Evolutionary conservation across 148 eudicot genomes (phyloP).

Genomic region (Spergularia bocconei): DNA sequence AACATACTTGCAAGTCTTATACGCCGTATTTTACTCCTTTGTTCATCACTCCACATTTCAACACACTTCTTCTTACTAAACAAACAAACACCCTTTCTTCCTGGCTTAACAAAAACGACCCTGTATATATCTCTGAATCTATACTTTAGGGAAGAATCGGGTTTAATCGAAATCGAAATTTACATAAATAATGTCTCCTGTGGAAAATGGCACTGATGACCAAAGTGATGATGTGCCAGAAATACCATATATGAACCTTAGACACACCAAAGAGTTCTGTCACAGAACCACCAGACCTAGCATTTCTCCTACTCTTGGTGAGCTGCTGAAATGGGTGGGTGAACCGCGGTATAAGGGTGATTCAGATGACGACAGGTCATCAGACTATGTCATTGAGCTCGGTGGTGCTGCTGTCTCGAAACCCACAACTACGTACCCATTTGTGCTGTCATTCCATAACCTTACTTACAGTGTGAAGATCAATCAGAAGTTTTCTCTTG

Average conservation of each 20-base stretch:
- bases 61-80: not conserved
- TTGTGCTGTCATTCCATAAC: constrained; percentile 60
- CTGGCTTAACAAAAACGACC: constrained; percentile 8
- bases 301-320: constrained; percentile 48
- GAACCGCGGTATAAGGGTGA: constrained; percentile 21
- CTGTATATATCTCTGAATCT: constrained; percentile 19
- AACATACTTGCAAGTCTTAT: constrained; percentile 17
- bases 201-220: constrained; percentile 25
- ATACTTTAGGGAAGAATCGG: constrained; percentile 13
- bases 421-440: constrained; percentile 31
- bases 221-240: constrained; percentile 20
- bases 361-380: constrained; percentile 21
- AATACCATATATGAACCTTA: constrained; percentile 58
- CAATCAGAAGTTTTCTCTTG: constrained; percentile 21
- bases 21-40: not conserved
- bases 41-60: not conserved
- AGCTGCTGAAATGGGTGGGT: constrained; percentile 54
- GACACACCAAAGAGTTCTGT: constrained; percentile 38
- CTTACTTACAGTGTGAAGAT: constrained; percentile 62
- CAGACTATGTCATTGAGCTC: constrained; percentile 43
- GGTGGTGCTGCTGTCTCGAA: not conserved
- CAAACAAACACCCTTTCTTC: constrained; percentile 14
- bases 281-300: constrained; percentile 40
- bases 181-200: constrained; percentile 25
- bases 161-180: not conserved